These are phyloP conservation scores for Leccinellum albellum DNA, from an alignment of 768 basidiomycete species.

Conservation along the genomic window DNA sequence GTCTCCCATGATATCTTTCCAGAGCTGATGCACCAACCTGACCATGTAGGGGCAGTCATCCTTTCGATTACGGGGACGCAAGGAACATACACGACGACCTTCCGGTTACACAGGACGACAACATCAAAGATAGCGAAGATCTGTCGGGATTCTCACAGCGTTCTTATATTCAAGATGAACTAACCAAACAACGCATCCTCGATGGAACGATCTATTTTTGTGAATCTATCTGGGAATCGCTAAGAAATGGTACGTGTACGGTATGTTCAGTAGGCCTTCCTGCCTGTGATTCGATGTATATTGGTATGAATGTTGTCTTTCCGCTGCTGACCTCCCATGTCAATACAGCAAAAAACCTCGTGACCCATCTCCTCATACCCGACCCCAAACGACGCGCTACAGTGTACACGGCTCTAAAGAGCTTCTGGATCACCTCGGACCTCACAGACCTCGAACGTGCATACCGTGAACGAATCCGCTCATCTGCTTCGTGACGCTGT, in stretches of 20 bases:
- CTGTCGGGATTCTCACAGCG: conserved; percentile 26
- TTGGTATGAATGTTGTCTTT: neutral
- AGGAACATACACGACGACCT: conserved; percentile 13
- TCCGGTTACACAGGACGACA: conserved; percentile 12
- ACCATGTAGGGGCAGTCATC: conserved; percentile 60
- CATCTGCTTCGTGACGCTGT: conserved; percentile 7
- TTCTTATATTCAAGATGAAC: conserved; percentile 48
- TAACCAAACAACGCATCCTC: conserved; percentile 68
- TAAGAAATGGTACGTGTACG: conserved; percentile 54
- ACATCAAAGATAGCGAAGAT: conserved; percentile 35
- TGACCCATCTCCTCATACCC: conserved; percentile 57
- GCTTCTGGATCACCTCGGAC: conserved; percentile 66
- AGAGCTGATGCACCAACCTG: conserved; percentile 7
- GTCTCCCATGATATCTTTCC: neutral
- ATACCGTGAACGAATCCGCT: conserved; percentile 53
- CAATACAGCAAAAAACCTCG: conserved; percentile 48
- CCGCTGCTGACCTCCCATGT: conserved; percentile 6
- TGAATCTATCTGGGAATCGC: conserved; percentile 47
- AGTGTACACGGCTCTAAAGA: conserved; percentile 55
- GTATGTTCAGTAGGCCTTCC: neutral
- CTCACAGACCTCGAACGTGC: conserved; percentile 54
- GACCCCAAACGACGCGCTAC: conserved; percentile 59
- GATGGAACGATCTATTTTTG: conserved; percentile 57
- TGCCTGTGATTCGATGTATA: neutral
- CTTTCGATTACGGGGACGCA: conserved; percentile 61